Conservation (phyloP, 306 rosid genomes). For the Cucurbita pepo region DNA sequence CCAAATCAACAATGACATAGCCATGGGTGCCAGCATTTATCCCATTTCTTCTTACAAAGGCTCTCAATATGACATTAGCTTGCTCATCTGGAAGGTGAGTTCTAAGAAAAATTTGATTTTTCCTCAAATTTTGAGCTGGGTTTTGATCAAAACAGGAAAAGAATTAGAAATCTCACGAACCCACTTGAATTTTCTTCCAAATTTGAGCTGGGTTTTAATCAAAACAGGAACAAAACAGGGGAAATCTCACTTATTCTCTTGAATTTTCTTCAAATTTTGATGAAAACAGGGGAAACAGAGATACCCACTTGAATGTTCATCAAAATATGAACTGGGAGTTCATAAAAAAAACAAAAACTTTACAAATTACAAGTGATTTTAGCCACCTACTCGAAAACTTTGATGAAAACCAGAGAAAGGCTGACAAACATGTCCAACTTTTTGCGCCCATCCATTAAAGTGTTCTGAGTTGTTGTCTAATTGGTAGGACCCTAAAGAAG, state of each 20-base stretch:
- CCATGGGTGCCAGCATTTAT: slow-evolving; percentile 93
- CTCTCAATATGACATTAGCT: slow-evolving; percentile 71
- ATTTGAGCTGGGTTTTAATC: not conserved
- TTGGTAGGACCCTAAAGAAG: slow-evolving; percentile 81
- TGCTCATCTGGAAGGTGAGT: slow-evolving; percentile 90
- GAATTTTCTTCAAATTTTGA: not conserved
- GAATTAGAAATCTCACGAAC: no score
- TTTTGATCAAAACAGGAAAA: not conserved
- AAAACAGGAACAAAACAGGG: not conserved
- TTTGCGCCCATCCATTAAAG: not conserved
- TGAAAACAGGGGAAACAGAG: not conserved
- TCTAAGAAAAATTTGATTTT: not conserved
- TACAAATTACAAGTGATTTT: not conserved
- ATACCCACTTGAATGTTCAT: not conserved
- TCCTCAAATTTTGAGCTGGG: not conserved
- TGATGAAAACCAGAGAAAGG: not conserved
- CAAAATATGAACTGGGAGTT: not conserved
- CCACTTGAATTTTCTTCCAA: not conserved
- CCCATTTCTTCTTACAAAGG: slow-evolving; percentile 47
- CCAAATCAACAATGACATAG: slow-evolving; percentile 63
- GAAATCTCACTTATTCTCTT: not conserved
- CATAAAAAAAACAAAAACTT: not conserved
- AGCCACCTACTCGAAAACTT: not conserved
- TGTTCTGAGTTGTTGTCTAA: not conserved
- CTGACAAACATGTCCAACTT: not conserved